A percentile compares a stretch with the other conserved stretches of the same genome.
Evolutionary conservation across 2,329 filamentous ascomycete species (phyloP).

Genomic region (Colletotrichum incanum): DNA sequence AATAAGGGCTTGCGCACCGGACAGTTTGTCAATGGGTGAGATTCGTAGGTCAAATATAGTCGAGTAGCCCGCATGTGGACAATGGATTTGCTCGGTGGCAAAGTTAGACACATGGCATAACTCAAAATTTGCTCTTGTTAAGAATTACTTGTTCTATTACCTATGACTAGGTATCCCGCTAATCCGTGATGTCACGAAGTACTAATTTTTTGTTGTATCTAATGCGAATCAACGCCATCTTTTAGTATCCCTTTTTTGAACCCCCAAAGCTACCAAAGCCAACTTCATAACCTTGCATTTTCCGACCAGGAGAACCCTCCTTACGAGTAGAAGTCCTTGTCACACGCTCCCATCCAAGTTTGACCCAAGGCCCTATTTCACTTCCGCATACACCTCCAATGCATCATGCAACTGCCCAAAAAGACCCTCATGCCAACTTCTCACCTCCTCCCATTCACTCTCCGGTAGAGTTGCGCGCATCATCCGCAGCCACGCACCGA

Average conservation of each 20-base stretch:
- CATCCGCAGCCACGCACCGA: constrained; percentile 71
- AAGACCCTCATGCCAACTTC: constrained; percentile 64
- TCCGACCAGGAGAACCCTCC: background rate
- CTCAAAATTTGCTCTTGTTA: too few species aligned
- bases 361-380: constrained; percentile 45
- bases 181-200: background rate
- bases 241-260: background rate
- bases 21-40: too few species aligned
- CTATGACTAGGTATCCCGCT: background rate
- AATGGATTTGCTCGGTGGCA: too few species aligned
- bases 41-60: too few species aligned
- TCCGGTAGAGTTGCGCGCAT: constrained; percentile 55
- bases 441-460: constrained; percentile 64
- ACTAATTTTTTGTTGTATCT: background rate
- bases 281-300: background rate
- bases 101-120: too few species aligned
- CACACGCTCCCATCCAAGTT: background rate
- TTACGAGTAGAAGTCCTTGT: background rate
- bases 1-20: too few species aligned
- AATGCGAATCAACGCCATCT: background rate
- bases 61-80: too few species aligned
- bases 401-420: constrained; percentile 67
- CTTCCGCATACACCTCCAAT: constrained; percentile 54
- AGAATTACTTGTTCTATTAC: background rate
- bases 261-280: background rate